phyloP scores from a whole-genome alignment of 169 alveolate species.

The Eimeria maxima region DNA sequence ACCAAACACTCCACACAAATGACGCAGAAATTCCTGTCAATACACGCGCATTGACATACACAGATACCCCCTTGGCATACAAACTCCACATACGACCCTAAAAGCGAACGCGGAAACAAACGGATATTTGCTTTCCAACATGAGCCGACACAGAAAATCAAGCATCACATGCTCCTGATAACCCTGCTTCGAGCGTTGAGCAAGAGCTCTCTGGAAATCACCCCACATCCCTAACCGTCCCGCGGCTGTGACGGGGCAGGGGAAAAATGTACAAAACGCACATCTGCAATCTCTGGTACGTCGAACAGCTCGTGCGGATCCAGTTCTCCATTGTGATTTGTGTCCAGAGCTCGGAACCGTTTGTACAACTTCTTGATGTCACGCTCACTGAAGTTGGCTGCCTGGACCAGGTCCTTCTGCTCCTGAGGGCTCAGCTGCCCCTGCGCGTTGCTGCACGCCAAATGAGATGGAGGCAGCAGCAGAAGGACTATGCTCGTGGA shows the following conservation, averaged over 20 bases:
- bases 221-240: neutral
- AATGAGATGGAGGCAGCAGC: neutral
- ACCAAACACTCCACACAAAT: neutral
- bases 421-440: constrained; percentile 88
- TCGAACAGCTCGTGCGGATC: constrained; percentile 98
- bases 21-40: neutral
- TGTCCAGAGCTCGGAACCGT: constrained; percentile 95
- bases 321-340: constrained; percentile 95
- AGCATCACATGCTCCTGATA: neutral
- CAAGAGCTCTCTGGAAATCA: neutral
- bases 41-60: no score
- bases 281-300: constrained; percentile 97
- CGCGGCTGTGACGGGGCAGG: neutral
- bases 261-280: constrained; percentile 38
- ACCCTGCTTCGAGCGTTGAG: neutral
- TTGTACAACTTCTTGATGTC: constrained; percentile 95
- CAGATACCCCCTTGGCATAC: neutral
- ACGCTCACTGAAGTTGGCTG: constrained; percentile 94
- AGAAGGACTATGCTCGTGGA: neutral
- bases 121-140: neutral
- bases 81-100: neutral
- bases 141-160: neutral
- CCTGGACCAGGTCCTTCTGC: constrained; percentile 90
- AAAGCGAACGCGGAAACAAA: neutral
- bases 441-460: constrained; percentile 79